phyloP scores from a whole-genome alignment of 1,284 basidiomycete genomes.

The Blastosporella zonata region DNA sequence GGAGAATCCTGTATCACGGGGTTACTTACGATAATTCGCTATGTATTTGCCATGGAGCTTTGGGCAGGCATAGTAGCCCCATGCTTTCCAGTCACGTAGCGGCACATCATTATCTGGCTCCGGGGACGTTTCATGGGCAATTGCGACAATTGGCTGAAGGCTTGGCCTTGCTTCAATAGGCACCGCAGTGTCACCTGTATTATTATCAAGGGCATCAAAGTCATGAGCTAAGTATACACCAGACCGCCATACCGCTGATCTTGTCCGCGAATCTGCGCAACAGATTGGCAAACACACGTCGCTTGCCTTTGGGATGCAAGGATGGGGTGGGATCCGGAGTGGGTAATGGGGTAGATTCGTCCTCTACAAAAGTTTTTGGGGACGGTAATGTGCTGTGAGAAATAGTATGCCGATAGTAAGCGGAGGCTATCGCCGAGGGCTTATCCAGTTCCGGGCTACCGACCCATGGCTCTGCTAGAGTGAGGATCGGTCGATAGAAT shows the following conservation, averaged over 20 bases:
- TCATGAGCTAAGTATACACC: not conserved
- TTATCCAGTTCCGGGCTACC: conserved; percentile 21
- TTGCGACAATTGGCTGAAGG: not conserved
- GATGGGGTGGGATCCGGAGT: not conserved
- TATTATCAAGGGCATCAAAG: not conserved
- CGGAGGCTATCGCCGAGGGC: conserved; percentile 6
- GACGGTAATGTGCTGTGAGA: not conserved
- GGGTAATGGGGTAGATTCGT: not conserved
- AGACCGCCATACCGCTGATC: conserved; percentile 6
- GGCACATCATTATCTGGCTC: conserved; percentile 20
- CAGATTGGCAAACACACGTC: not conserved
- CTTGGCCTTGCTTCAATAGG: not conserved
- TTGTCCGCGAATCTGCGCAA: conserved; percentile 11
- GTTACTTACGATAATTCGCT: conserved; percentile 36
- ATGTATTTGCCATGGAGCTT: conserved; percentile 32
- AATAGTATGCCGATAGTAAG: not conserved
- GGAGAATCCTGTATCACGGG: not conserved
- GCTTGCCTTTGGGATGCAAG: not conserved
- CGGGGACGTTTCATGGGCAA: not conserved
- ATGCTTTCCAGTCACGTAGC: conserved; percentile 42
- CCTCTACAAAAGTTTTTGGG: not conserved
- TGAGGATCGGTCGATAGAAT: conserved; percentile 24
- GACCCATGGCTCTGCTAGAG: conserved; percentile 26
- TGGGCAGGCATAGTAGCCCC: conserved; percentile 42
- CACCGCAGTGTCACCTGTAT: not conserved